These are phyloP conservation scores for Ophiostoma perfectum DNA, from an alignment of 2,329 filamentous ascomycete species.

Conservation along the genomic window DNA sequence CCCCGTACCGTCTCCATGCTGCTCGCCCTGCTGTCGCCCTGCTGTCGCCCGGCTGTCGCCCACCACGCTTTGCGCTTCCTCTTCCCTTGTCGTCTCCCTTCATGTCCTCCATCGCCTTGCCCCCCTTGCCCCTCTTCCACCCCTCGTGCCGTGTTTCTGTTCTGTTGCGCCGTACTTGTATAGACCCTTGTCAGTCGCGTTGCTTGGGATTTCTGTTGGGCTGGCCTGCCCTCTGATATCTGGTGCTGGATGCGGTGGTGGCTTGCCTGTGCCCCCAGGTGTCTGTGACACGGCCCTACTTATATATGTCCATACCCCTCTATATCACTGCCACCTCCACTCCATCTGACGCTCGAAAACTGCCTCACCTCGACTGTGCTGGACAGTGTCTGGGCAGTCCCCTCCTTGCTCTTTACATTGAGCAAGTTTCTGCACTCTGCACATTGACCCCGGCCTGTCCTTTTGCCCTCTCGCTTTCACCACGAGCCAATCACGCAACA, in stretches of 20 bases:
- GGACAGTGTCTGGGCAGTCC: too few species aligned
- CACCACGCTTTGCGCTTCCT: not conserved
- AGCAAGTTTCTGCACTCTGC: constrained; percentile 22
- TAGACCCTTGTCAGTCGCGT: not conserved
- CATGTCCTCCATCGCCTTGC: not conserved
- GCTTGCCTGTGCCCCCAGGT: not conserved
- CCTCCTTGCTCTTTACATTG: not conserved
- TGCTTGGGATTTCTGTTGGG: not conserved
- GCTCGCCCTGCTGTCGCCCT: not conserved
- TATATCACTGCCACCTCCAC: not conserved
- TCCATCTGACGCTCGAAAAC: not conserved
- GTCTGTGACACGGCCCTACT: constrained; percentile 8
- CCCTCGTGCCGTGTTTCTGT: not conserved
- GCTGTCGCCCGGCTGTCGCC: not conserved
- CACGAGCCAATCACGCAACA: constrained; percentile 1
- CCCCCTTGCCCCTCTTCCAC: not conserved
- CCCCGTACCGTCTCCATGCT: not conserved
- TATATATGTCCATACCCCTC: not conserved
- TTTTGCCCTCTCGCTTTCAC: not conserved
- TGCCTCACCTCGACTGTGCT: not conserved
- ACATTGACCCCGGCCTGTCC: not conserved
- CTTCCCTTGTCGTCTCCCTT: not conserved
- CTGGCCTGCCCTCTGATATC: too few species aligned
- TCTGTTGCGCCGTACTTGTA: not conserved
- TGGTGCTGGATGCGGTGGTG: not conserved